Evolutionary conservation across 2,329 filamentous ascomycete species (phyloP), one percentile per base, ranked within the genome.

Genomic region (Xylariaceae sp.): DNA sequence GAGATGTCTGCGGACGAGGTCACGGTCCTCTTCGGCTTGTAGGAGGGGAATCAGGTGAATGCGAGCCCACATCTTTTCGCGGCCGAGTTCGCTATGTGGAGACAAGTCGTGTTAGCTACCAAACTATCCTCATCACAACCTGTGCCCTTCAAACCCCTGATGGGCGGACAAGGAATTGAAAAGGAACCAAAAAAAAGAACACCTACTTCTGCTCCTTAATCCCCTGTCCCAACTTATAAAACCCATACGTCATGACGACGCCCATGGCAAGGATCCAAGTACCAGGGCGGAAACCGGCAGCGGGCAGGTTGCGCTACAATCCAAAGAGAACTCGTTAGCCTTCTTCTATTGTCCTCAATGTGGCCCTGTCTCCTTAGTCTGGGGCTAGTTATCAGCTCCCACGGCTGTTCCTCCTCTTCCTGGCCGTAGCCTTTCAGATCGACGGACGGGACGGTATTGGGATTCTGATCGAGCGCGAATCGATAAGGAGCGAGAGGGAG

Each of bases 11-110:
- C 95, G 86, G 63, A 96, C 93, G 74, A 94, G 89, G 78, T 99
- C 95, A 60, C 95, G 89, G 80, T 99, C 95, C 76, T 96, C 92
- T 74, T 99, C 95, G 54, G 95, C 95, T 75, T 98, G 94, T 63
- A 99, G 86, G 63, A 96, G 80, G 56, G 95, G 95, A 71, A 94
- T 95, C 64, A 99, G 83, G 78, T 98, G 87, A 78, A 99, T 96
- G 73, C 95, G 89, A 61, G 91, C 87, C 95, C 95, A 99, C 86
- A 96, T 95, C 83, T 98, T 99, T 74, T 99, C 95, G 69, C 95
- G 91, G 63, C 88, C 91, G 66, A 96, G 88, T 78, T 99, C 95
- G 73, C 93, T 97, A 69, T 8, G 26, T 16, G 7, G 14, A 23
- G 14, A 31, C 3, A 6, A 21, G 17, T 19, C n/a, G 9, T 7